Base-by-base conservation (phyloP, 352 stramenopile species). In the Blastocystis sp. region DNA sequence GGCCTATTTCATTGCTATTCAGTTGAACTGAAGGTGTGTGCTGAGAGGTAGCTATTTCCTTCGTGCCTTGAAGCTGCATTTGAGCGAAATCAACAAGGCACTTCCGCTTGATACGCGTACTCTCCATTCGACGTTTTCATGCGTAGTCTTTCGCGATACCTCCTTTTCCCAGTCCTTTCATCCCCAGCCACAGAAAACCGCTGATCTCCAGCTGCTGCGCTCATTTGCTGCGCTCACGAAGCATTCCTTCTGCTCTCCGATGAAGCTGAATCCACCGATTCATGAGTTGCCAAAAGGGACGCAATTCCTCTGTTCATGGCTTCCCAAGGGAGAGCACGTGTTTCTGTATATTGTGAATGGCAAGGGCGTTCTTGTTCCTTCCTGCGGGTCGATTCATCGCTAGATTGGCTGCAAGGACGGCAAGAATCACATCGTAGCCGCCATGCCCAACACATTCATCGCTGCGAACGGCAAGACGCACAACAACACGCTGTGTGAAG, bases 331-430 rank as follows among this genome's bases (percentile, higher is more conserved):
- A 42, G 42, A 84, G 14, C 74, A 57, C 11, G 52, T 84, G 4
- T 84, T 84, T 28, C 28, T 84, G 2, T 84, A 59, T 28, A 69
- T 84, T 24, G 52, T 48, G 74, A 69, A 84, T 9, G 74, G 74
- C 6, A 84, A 84, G n/a, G 74, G 74, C 3, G 14, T 54, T 57
- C 74, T 84, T 3, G 74, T 84, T 7, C 6, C 43, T 54, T 68
- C 0, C 11, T 59, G 3, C 3, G 19, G 28, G 34, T 28, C 6
- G 34, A 38, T 68, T 69, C 10, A 48, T n/a, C 24, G 19, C n/a
- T 34, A 84, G 74, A 84, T 84, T 34, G 57, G 57, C 6, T 21
- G 19, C n/a, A 19, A 52, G 3, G 21, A 66, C n/a, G 28, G 48
- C n/a, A 38, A n/a, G 17, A 84, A 84, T 24, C 34, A 2, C n/a